Percentiles rank a stretch among this genome's conserved stretches.
phyloP scores from a whole-genome alignment of 2,329 filamentous ascomycete species.

The Paecilomyces niveus region DNA sequence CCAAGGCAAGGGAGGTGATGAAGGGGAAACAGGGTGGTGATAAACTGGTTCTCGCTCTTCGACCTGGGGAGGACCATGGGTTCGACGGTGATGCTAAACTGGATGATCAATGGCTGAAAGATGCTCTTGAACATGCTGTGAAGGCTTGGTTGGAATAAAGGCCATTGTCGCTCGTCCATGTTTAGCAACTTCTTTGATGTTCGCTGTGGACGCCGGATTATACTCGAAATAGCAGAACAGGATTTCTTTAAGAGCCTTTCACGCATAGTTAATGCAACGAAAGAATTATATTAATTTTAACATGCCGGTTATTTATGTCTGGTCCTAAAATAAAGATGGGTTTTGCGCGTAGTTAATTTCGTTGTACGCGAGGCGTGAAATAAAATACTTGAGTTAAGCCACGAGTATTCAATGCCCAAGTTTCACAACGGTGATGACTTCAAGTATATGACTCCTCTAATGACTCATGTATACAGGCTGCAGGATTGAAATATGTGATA shows the following conservation, averaged over 20 bases:
- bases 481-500: not conserved
- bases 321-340: not conserved
- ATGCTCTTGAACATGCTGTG: conserved; percentile 16
- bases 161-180: not conserved
- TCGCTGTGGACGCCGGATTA: not conserved
- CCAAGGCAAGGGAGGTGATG: conserved; percentile 13
- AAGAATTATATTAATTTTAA: not conserved
- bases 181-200: not conserved
- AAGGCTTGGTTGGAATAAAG: conserved; percentile 19
- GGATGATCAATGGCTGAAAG: conserved; percentile 22
- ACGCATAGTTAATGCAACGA: not conserved
- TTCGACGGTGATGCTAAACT: conserved; percentile 21
- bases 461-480: not conserved
- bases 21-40: conserved; percentile 15
- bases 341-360: not conserved
- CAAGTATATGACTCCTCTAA: not conserved
- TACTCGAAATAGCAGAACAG: not conserved
- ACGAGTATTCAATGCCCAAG: not conserved
- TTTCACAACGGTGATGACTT: not conserved
- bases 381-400: not conserved
- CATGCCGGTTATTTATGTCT: not conserved
- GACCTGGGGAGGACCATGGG: conserved; percentile 27
- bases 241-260: not conserved
- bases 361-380: not conserved
- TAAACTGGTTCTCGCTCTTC: conserved; percentile 16